Base-by-base conservation (phyloP, 2,329 filamentous ascomycete species). In the Aspergillus calidoustus region DNA sequence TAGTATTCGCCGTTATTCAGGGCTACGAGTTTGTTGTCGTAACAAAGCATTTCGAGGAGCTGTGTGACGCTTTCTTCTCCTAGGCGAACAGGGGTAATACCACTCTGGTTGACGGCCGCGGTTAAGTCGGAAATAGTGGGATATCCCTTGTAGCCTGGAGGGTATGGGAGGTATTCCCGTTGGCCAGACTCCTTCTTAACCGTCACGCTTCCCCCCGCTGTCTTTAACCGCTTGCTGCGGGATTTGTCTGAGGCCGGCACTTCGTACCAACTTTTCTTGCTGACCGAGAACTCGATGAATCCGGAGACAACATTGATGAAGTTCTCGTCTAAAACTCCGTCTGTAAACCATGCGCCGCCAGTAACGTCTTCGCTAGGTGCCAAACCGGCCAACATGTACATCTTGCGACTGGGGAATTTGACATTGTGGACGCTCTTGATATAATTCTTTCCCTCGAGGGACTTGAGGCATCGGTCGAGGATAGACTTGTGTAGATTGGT, bases 331-430 rank as follows among this genome's bases (percentile, higher is more conserved):
- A 98, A 85, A 66, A 93, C 91, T 56, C 92, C 91, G 65, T 97
- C 93, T 7, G 91, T 93, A 76, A 95, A 97, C 92, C 94, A 99
- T 8, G 92, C 91, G 1, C 95, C 95, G 52, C 95, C 95, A 0
- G 93, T 96, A 51, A 96, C 91, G 64, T 95, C 91, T 64, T 97
- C 93, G 57, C 90, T 92, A 0, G 95, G 94, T 11, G 88, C 87
- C 63, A 99, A 86, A 65, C 89, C 89, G 57, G 89, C 87, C 72
- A 97, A 89, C 84, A 99, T 96, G 83, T 95, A 99, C 86, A 96
- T 97, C 80, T 96, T 97, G 74, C 95, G 91, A 68, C 89, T 91
- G 30, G 92, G 92, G 73, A 91, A 89, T 79, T 96, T 93, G 78
- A 96, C 93, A 76, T 90, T 95, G 80, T 94, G 95, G 80, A 98